Evolutionary conservation across 2,329 filamentous ascomycete genomes (phyloP).

Genomic region (Aspergillus sp.): DNA sequence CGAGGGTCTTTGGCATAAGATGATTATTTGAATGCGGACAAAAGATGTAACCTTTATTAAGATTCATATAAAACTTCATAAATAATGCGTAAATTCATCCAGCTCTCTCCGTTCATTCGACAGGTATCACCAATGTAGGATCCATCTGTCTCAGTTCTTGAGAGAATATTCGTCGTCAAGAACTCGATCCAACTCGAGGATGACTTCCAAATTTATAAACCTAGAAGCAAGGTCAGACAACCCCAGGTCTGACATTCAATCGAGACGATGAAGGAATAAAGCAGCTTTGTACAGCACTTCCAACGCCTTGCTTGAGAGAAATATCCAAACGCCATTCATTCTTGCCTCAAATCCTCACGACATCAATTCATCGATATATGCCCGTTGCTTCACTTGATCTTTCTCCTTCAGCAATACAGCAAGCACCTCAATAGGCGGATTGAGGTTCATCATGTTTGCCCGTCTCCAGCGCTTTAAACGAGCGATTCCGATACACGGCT

Average conservation of each 20-base stretch:
- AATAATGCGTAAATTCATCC: background rate
- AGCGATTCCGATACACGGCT: constrained; percentile 85
- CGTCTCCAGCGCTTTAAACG: constrained; percentile 83
- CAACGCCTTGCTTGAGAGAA: constrained; percentile 1
- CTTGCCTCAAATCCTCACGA: constrained; percentile 17
- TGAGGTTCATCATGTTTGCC: constrained; percentile 74
- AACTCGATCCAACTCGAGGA: background rate
- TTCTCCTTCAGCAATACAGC: constrained; percentile 70
- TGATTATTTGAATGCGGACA: background rate
- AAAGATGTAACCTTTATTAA: background rate
- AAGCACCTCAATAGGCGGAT: constrained; percentile 84
- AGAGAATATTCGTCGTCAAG: background rate
- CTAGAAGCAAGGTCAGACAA: too few species aligned
- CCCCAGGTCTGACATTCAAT: too few species aligned
- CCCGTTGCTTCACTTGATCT: constrained; percentile 49
- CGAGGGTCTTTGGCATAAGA: too few species aligned
- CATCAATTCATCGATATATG: constrained; percentile 53
- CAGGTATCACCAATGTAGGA: background rate
- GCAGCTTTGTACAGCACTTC: constrained; percentile 7
- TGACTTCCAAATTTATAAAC: background rate
- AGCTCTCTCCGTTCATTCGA: background rate
- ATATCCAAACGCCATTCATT: constrained; percentile 7
- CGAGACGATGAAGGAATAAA: background rate
- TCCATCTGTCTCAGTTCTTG: background rate
- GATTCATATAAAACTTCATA: background rate